A percentile compares a stretch with the other conserved stretches of the same genome.
These are phyloP conservation scores for Colletotrichum agaves DNA, from an alignment of 2,329 filamentous ascomycete genomes.

Conservation along the genomic window DNA sequence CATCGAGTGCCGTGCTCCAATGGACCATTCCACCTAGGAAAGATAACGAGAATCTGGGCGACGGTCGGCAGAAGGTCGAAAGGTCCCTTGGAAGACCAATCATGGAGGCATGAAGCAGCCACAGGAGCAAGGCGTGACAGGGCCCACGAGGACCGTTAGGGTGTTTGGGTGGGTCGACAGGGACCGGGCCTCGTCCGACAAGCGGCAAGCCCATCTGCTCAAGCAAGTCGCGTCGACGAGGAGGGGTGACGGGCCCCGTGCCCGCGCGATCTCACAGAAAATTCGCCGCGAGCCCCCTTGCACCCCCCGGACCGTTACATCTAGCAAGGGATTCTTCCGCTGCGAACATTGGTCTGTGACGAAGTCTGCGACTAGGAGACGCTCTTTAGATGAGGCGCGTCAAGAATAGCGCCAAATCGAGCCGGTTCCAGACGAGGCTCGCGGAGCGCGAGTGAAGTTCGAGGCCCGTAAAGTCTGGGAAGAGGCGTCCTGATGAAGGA, in stretches of 20 bases:
- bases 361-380: slow-evolving; percentile 30
- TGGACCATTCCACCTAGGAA: slow-evolving; percentile 18
- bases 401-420: slow-evolving; percentile 30
- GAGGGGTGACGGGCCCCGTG: slow-evolving; percentile 28
- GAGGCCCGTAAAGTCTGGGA: neutral
- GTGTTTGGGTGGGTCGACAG: slow-evolving; percentile 29
- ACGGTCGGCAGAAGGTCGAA: slow-evolving; percentile 28
- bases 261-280: slow-evolving; percentile 37
- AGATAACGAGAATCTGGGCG: slow-evolving; percentile 34
- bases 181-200: slow-evolving; percentile 30
- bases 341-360: slow-evolving; percentile 33
- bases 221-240: slow-evolving; percentile 30
- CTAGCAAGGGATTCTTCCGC: slow-evolving; percentile 34
- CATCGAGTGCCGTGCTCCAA: slow-evolving; percentile 30
- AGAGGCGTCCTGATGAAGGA: neutral
- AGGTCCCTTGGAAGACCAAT: slow-evolving; percentile 23
- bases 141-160: slow-evolving; percentile 20
- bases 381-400: slow-evolving; percentile 20
- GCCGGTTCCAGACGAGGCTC: slow-evolving; percentile 8
- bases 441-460: neutral
- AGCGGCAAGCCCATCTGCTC: slow-evolving; percentile 35
- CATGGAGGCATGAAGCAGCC: slow-evolving; percentile 19
- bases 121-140: slow-evolving; percentile 30
- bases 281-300: slow-evolving; percentile 36
- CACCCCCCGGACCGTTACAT: slow-evolving; percentile 36